Base-by-base conservation (phyloP, 331 rosid species). In the Pyracantha coccinea region DNA sequence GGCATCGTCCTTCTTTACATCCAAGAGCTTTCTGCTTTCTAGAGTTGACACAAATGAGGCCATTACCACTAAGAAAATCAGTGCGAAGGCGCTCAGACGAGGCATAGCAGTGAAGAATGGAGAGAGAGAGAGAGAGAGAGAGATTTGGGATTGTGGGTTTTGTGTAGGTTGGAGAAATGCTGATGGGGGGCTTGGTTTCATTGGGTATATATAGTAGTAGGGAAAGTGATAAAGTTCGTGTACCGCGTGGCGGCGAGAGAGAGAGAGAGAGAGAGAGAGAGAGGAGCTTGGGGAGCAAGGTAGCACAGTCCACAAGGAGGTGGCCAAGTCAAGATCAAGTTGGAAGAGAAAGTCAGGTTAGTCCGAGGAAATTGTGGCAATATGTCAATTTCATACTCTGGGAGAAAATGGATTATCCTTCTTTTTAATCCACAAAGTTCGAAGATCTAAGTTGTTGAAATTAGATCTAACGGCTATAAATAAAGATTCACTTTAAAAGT, bases 21-120 rank as follows among this genome's bases (percentile, higher is more conserved):
- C 83, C 57, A 82, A 1, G 7, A 92, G 88, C 71, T 75, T 86
- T 73, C 98, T 86, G 7, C 75, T 91, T 60, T 89, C 81, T 17
- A 75, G 64, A 58, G 59, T 72, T 1, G 88, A 69, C 73, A 35
- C 78, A 21, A 80, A 12, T 5, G 84, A 84, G 70, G 80, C 75
- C 12, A 75, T 84, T 33, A 84, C 19, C 35, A 87, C 14, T 5
- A 85, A 23, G 59, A 81, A 72, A 15, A 87, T 66, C 4, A 92
- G 61, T 12, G 85, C 35, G 50, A 19, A 23, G 27, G 77, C 25
- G 79, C 35, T 24, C 27, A 79, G 38, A 27, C 84, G 83, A 77
- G 85, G 88, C 98, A 92, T 91, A 6, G 47, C 28, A 32, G 33
- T 29, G 2, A 7, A 60, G 17, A 8, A 11, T 13, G 13, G 1